Conservation (phyloP, 257 asterid genomes). For the Ilex aquifolium region DNA sequence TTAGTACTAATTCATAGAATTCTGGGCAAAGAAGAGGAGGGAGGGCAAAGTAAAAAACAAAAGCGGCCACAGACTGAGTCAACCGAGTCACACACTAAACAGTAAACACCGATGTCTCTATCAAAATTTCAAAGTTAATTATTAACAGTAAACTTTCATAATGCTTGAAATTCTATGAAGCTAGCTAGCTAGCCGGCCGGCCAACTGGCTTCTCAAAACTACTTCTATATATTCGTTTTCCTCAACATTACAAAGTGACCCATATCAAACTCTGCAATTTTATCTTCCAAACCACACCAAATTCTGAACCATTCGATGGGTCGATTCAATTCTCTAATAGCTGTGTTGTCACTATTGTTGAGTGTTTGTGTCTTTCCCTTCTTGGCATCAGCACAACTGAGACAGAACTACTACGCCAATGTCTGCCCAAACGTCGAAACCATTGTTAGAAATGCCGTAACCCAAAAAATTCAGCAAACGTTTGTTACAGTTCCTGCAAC, state of each 20-base stretch:
- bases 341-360: slow-evolving; percentile 21
- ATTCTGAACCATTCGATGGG: slow-evolving; percentile 26
- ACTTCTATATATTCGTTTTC: not conserved
- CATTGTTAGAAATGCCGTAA: slow-evolving; percentile 49
- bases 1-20: no score
- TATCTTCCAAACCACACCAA: not conserved
- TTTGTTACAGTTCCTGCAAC: slow-evolving; percentile 60
- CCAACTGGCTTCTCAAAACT: slow-evolving; percentile 36
- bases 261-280: not conserved
- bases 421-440: slow-evolving; percentile 68
- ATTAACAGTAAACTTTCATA: no score
- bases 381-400: slow-evolving; percentile 44
- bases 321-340: slow-evolving; percentile 9
- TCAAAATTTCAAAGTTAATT: no score
- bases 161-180: no score
- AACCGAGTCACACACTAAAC: no score
- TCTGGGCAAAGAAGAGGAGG: no score
- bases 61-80: no score
- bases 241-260: not conserved
- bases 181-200: slow-evolving; percentile 7
- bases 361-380: slow-evolving; percentile 17
- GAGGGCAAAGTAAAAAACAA: no score
- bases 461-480: slow-evolving; percentile 52
- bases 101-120: no score
- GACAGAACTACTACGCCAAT: slow-evolving; percentile 39